phyloP scores from a whole-genome alignment of 495 filamentous ascomycete genomes.

The Evernia prunastri region DNA sequence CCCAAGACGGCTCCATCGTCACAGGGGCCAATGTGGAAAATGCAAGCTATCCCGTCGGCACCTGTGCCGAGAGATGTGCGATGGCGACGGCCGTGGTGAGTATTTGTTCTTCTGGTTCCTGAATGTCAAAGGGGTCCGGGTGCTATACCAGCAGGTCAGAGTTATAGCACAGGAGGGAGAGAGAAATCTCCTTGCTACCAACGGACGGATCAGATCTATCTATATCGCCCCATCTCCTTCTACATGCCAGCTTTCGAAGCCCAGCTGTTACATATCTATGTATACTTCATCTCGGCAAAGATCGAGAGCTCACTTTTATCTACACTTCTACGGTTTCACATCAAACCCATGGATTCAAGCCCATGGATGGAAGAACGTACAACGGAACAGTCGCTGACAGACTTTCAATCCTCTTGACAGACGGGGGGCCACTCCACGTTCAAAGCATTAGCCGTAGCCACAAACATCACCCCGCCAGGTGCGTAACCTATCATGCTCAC shows the following conservation, averaged over 20 bases:
- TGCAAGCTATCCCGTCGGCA: slow-evolving; percentile 83
- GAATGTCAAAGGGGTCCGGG: too few species aligned
- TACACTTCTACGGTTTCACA: background rate
- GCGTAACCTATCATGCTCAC: slow-evolving; percentile 41
- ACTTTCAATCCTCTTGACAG: slow-evolving; percentile 22
- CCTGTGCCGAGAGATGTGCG: slow-evolving; percentile 88
- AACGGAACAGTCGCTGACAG: background rate
- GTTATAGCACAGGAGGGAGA: too few species aligned
- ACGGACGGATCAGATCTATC: too few species aligned
- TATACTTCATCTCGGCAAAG: background rate
- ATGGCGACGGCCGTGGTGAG: slow-evolving; percentile 70
- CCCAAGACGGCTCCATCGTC: slow-evolving; percentile 53
- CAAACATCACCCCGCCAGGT: slow-evolving; percentile 67
- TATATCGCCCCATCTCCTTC: too few species aligned
- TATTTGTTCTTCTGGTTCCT: slow-evolving; percentile 17
- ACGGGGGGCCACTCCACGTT: slow-evolving; percentile 61
- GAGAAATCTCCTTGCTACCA: too few species aligned
- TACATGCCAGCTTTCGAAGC: too few species aligned
- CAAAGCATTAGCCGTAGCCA: slow-evolving; percentile 79
- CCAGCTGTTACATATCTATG: too few species aligned
- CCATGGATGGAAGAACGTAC: background rate
- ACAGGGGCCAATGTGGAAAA: slow-evolving; percentile 91
- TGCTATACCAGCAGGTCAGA: too few species aligned
- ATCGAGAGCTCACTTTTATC: background rate
- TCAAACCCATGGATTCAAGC: too few species aligned